Percentiles rank a stretch among this genome's conserved stretches.
Evolutionary conservation across 1,284 basidiomycete species (phyloP).

Genomic region (Amylostereum chailletii): DNA sequence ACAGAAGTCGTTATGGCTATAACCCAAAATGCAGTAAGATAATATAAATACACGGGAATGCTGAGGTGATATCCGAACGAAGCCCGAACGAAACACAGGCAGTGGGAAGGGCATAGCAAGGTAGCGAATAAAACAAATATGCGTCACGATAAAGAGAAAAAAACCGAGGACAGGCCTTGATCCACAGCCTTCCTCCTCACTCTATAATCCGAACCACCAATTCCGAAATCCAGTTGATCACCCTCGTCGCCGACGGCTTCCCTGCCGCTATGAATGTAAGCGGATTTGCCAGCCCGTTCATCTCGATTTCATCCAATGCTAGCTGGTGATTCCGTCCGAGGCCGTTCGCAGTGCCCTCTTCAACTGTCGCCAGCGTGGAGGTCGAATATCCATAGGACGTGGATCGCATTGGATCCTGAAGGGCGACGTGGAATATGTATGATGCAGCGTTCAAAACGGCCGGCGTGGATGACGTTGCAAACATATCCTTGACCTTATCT

Average conservation of each 20-base stretch:
- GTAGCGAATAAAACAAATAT: too few species aligned
- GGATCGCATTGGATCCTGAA: constrained; percentile 43
- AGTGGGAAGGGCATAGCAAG: too few species aligned
- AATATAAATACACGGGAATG: too few species aligned
- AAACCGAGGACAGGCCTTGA: too few species aligned
- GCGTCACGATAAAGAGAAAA: too few species aligned
- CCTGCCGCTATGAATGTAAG: constrained; percentile 60
- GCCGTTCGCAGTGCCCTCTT: constrained; percentile 34
- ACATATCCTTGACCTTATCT: constrained; percentile 71
- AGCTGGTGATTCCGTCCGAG: constrained; percentile 37
- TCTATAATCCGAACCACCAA: constrained; percentile 51
- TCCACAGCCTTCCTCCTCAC: constrained; percentile 7
- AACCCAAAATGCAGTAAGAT: too few species aligned
- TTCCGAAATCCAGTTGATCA: constrained; percentile 68
- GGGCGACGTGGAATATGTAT: constrained; percentile 62
- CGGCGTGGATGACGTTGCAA: constrained; percentile 67
- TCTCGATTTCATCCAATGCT: constrained; percentile 58
- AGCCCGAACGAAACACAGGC: too few species aligned
- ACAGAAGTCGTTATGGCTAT: too few species aligned
- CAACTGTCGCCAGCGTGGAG: constrained; percentile 57
- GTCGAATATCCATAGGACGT: constrained; percentile 40
- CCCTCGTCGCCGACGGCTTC: constrained; percentile 47
- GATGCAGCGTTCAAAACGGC: constrained; percentile 66
- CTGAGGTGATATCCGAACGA: too few species aligned
- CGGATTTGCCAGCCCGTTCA: constrained; percentile 62